phyloP scores from a whole-genome alignment of 441 rosid species.

The Rhodomyrtus psidioides region DNA sequence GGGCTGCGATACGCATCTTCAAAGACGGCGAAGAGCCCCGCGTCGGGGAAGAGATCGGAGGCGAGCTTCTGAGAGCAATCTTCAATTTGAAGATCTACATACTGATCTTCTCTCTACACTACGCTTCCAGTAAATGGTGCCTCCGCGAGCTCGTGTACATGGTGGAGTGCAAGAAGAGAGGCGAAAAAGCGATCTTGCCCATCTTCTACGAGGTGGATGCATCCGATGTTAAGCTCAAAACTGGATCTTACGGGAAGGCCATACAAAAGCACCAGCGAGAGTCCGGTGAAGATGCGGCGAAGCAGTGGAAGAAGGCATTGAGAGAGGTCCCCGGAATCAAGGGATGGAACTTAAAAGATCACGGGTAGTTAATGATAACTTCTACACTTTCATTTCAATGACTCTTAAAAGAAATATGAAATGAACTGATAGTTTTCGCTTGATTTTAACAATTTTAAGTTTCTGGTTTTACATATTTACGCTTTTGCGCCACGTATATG shows the following conservation, averaged over 20 bases:
- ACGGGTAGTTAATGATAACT: background rate
- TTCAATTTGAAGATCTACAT: fast-evolving
- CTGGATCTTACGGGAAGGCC: fast-evolving
- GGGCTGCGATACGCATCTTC: fast-evolving
- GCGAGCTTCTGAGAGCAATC: background rate
- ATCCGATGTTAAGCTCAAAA: background rate
- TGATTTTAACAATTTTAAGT: background rate
- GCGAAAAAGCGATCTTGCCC: background rate
- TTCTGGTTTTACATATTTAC: background rate
- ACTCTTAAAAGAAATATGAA: background rate
- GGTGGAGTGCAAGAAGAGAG: background rate
- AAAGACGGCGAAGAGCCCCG: background rate
- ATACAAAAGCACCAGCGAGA: fast-evolving
- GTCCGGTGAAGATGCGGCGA: background rate
- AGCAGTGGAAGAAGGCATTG: background rate
- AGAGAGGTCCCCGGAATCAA: background rate
- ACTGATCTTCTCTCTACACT: background rate
- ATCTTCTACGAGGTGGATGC: background rate
- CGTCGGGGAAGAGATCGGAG: background rate
- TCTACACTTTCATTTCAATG: background rate
- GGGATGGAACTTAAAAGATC: background rate
- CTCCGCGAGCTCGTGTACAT: no score
- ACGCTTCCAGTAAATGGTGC: background rate
- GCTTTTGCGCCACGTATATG: background rate
- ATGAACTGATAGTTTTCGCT: background rate